These are phyloP conservation scores for Chytridium lagenaria DNA, from an alignment of 371 early-diverging fungal species.

Conservation along the genomic window DNA sequence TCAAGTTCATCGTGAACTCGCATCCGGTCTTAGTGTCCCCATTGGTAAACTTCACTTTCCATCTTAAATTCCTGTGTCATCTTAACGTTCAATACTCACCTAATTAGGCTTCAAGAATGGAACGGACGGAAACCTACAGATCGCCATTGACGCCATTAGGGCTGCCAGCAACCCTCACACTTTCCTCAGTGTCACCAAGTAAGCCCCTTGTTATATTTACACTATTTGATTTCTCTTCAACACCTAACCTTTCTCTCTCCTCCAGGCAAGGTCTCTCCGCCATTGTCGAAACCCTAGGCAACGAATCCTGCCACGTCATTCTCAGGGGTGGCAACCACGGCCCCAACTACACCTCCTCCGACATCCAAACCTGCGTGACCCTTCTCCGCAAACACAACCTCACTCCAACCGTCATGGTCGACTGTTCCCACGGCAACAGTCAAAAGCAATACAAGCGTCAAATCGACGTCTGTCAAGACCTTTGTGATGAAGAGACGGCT, in stretches of 20 bases:
- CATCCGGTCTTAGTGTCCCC: conserved; percentile 90
- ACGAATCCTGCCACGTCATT: conserved; percentile 84
- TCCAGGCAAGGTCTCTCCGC: conserved; percentile 85
- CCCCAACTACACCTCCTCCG: conserved; percentile 78
- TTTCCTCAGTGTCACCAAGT: conserved; percentile 91
- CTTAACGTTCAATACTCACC: conserved; percentile 48
- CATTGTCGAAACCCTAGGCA: conserved; percentile 88
- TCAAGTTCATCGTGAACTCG: conserved; percentile 88
- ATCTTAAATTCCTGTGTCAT: too few species aligned
- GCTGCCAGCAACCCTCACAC: conserved; percentile 86
- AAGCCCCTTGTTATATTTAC: neutral
- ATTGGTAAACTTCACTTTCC: conserved; percentile 89
- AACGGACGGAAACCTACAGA: conserved; percentile 83
- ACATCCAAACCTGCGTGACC: conserved; percentile 59
- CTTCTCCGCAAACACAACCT: conserved; percentile 71
- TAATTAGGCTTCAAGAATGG: conserved; percentile 92
- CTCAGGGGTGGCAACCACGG: conserved; percentile 87
- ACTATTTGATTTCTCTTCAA: neutral
- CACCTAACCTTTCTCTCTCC: neutral
- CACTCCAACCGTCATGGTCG: conserved; percentile 80
- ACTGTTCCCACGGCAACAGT: conserved; percentile 93
- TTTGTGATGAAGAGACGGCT: conserved; percentile 65
- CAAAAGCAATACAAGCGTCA: conserved; percentile 79
- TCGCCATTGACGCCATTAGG: conserved; percentile 91
- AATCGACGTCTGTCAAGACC: conserved; percentile 74